phyloP scores from a whole-genome alignment of 805 yeast species.

The Ogataea nonfermentans region DNA sequence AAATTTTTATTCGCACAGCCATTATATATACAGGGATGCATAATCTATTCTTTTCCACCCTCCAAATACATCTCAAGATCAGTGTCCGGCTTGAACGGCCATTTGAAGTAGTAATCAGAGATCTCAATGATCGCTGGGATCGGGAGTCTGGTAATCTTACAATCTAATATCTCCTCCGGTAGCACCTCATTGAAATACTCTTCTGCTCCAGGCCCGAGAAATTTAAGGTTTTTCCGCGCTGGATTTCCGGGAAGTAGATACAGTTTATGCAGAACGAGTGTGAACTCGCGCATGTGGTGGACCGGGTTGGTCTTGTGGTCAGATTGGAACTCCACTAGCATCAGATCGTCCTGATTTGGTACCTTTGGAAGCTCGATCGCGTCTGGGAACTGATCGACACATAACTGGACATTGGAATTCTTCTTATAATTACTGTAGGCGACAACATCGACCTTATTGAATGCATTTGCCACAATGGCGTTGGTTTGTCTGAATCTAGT shows the following conservation, averaged over 20 bases:
- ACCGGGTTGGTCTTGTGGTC: slow-evolving; percentile 29
- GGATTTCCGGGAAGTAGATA: slow-evolving; percentile 43
- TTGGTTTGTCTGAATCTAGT: slow-evolving; percentile 56
- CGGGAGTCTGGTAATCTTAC: slow-evolving; percentile 47
- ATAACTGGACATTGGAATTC: slow-evolving; percentile 13
- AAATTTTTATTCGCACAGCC: slow-evolving; percentile 9
- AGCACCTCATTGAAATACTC: slow-evolving; percentile 43
- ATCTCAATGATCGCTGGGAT: slow-evolving; percentile 54
- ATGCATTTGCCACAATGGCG: slow-evolving; percentile 62
- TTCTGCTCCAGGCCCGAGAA: slow-evolving; percentile 80
- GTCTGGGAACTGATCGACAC: slow-evolving; percentile 15
- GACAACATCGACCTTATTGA: slow-evolving; percentile 54
- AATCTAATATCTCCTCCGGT: slow-evolving; percentile 40
- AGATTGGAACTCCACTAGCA: slow-evolving; percentile 34
- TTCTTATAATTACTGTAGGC: slow-evolving; percentile 40
- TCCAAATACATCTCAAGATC: slow-evolving; percentile 25
- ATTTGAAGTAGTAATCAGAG: slow-evolving; percentile 51
- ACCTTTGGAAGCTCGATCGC: slow-evolving; percentile 25
- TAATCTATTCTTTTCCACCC: neutral
- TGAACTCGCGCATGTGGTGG: slow-evolving; percentile 54
- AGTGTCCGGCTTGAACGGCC: slow-evolving; percentile 79
- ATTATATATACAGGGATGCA: neutral
- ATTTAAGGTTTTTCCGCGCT: slow-evolving; percentile 45
- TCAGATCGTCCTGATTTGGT: slow-evolving; percentile 23
- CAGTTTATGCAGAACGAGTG: slow-evolving; percentile 62